Evolutionary conservation across 257 asterid species (phyloP).

Genomic region (Apocynum venetum): DNA sequence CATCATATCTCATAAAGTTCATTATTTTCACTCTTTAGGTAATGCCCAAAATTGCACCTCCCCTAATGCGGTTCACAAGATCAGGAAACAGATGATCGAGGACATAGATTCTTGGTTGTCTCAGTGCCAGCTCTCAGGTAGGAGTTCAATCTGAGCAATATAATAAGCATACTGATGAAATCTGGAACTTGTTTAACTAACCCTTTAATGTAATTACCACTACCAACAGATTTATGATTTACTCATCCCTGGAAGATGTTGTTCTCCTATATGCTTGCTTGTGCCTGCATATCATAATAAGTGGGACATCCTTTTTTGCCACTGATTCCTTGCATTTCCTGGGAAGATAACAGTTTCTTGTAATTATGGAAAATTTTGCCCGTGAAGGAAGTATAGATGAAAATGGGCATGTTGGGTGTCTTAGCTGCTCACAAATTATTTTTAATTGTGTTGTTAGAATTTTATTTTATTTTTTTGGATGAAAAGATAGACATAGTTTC

Average conservation of each 20-base stretch:
- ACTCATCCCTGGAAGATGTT: not conserved
- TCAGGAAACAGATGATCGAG: slow-evolving; percentile 56
- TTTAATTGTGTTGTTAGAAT: not conserved
- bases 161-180: not conserved
- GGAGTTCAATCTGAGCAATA: slow-evolving; percentile 41
- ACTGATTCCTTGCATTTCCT: slow-evolving; percentile 6
- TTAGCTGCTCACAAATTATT: not conserved
- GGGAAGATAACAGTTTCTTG: not conserved
- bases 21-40: slow-evolving; percentile 42
- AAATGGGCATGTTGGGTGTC: not conserved
- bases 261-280: not conserved
- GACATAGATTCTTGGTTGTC: slow-evolving; percentile 82
- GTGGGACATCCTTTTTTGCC: too few relatives aligned
- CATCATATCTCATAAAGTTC: not conserved
- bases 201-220: not conserved
- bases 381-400: not conserved
- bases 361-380: not conserved
- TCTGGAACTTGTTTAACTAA: not conserved
- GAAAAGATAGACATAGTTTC: too few relatives aligned
- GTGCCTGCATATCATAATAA: not conserved
- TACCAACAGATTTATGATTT: slow-evolving; percentile 8
- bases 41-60: slow-evolving; percentile 68
- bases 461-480: too few relatives aligned
- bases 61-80: slow-evolving; percentile 70
- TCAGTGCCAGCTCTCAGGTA: slow-evolving; percentile 55